Percentiles rank a stretch among this genome's conserved stretches.
phyloP scores from a whole-genome alignment of 306 rosid genomes.

The Pterocarpus macrocarpus region DNA sequence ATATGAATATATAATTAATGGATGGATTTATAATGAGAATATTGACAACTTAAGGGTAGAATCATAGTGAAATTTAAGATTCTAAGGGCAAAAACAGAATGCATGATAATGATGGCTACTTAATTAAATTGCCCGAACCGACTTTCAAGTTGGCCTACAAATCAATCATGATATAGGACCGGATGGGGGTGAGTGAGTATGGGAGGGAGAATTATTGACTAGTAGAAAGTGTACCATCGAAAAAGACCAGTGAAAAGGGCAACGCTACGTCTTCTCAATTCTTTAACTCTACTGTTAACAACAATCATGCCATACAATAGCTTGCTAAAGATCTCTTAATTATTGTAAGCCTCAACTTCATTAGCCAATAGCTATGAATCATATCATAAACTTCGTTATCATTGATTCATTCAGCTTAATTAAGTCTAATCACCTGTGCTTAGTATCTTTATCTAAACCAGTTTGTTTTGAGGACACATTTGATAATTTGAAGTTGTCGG shows the following conservation, averaged over 20 bases:
- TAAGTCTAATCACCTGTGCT: slow-evolving; percentile 22
- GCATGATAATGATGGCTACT: slow-evolving; percentile 22
- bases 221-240: neutral
- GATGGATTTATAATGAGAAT: neutral
- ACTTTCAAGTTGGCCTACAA: slow-evolving; percentile 25
- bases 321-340: slow-evolving; percentile 8
- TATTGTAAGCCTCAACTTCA: neutral
- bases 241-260: neutral
- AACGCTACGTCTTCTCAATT: slow-evolving; percentile 39
- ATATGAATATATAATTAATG: neutral
- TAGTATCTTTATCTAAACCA: slow-evolving; percentile 8
- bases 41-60: neutral
- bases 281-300: slow-evolving; percentile 4
- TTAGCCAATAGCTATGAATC: neutral
- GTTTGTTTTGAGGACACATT: slow-evolving; percentile 1
- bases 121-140: slow-evolving; percentile 42
- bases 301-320: slow-evolving; percentile 14
- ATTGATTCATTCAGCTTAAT: slow-evolving; percentile 34
- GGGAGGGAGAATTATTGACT: neutral
- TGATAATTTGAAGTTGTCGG: slow-evolving; percentile 25
- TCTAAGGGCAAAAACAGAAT: neutral
- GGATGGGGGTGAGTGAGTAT: neutral
- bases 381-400: slow-evolving; percentile 20
- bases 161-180: slow-evolving; percentile 32
- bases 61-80: neutral